Percentiles rank a stretch among this genome's conserved stretches.
These are phyloP conservation scores for Lentinula aciculospora DNA, from an alignment of 768 basidiomycete species.

Conservation along the genomic window DNA sequence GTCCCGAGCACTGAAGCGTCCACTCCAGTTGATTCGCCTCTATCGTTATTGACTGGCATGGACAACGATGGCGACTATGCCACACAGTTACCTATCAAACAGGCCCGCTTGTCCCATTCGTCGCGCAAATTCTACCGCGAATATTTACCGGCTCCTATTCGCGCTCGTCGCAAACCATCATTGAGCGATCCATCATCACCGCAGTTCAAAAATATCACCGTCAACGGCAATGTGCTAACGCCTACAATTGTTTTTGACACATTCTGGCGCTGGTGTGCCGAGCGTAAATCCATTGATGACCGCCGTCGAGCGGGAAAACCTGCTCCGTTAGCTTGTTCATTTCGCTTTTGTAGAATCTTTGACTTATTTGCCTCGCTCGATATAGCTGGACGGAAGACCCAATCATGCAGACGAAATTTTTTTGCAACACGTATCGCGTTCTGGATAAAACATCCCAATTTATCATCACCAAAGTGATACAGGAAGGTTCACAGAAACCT, in stretches of 20 bases:
- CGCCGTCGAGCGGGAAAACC: slow-evolving; percentile 42
- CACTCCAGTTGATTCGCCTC: too few relatives aligned
- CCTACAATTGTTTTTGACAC: slow-evolving; percentile 55
- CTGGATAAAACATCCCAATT: slow-evolving; percentile 69
- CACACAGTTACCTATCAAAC: not conserved
- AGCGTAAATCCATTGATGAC: slow-evolving; percentile 53
- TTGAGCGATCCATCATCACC: not conserved
- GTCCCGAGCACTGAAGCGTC: not conserved
- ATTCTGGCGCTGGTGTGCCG: slow-evolving; percentile 54
- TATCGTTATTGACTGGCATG: not conserved
- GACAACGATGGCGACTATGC: not conserved
- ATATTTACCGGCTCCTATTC: too few relatives aligned
- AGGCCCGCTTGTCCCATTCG: not conserved
- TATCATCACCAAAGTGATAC: slow-evolving; percentile 62
- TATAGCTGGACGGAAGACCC: slow-evolving; percentile 64
- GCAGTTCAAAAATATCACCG: slow-evolving; percentile 17
- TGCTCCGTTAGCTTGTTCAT: slow-evolving; percentile 39
- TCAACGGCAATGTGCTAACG: slow-evolving; percentile 32
- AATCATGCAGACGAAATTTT: slow-evolving; percentile 48
- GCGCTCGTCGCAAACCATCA: not conserved
- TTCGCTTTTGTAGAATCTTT: slow-evolving; percentile 6
- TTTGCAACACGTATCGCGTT: slow-evolving; percentile 75
- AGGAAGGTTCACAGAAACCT: slow-evolving; percentile 55
- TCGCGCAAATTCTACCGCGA: not conserved
- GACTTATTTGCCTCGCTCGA: slow-evolving; percentile 12